Evolutionary conservation across 1,139 yeast genomes (phyloP).

Genomic region (Pichia terricola): DNA sequence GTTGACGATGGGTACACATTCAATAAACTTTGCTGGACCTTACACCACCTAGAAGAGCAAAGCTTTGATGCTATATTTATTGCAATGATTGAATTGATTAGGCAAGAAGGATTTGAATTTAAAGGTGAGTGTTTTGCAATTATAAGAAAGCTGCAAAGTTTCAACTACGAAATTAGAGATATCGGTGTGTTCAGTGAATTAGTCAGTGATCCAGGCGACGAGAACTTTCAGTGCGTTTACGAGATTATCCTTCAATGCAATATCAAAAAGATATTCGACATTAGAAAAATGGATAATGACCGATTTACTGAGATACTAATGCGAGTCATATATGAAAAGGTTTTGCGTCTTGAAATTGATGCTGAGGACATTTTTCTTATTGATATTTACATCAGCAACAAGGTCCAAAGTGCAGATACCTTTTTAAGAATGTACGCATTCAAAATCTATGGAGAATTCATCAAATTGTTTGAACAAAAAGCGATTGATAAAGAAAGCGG

Average conservation of each 20-base stretch:
- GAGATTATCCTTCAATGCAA: not conserved
- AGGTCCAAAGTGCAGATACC: conserved; percentile 13
- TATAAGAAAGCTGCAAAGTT: not conserved
- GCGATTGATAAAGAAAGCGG: conserved; percentile 12
- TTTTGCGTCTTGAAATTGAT: not conserved
- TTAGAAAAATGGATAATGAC: not conserved
- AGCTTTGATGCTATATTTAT: not conserved
- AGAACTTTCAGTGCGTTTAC: not conserved
- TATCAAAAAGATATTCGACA: not conserved
- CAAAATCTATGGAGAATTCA: conserved; percentile 15
- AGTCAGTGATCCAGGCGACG: not conserved
- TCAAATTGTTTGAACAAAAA: conserved; percentile 10
- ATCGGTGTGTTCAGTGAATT: not conserved
- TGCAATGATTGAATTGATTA: not conserved
- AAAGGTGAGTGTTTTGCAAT: conserved; percentile 3
- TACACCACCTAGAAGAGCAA: not conserved
- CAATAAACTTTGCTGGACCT: not conserved
- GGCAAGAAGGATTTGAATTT: not conserved
- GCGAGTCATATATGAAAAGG: not conserved
- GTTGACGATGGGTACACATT: not conserved
- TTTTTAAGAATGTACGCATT: conserved; percentile 16
- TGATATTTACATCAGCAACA: conserved; percentile 15
- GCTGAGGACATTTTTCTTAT: conserved; percentile 18
- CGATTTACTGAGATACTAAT: too few relatives aligned
- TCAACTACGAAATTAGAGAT: not conserved